Evolutionary conservation across 345 rosid genomes (phyloP), one percentile per base, ranked within the genome.

Genomic region (Citrus unshiu): DNA sequence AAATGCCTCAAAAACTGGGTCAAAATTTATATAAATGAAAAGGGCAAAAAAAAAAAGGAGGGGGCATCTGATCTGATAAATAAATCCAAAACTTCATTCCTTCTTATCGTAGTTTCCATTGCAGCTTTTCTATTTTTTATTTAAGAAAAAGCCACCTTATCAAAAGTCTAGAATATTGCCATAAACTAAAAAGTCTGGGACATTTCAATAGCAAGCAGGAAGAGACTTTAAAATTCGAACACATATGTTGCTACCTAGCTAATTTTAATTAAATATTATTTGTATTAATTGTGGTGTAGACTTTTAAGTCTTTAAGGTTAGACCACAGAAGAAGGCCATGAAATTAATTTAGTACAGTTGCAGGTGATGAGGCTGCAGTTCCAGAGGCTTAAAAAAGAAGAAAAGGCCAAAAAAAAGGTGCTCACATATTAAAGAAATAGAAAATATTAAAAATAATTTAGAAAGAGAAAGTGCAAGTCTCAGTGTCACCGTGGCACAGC

Each of bases 401-500:
- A 59, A 10, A 24, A 43, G 12, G 49, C 7, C 1, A 7, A 37
- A 37, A 3, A 10, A 43, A 43, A 46, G 13, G 4, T 13, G 5
- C 51, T 57, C 68, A 27, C 16, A 19, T 63, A 65, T 14, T n/a
- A 73, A 35, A 37, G 49, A 54, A 64, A 37, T 35, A 7, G 22
- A 5, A 70, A 27, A 66, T 5, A 25, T 24, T 69, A 25, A 10
- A 54, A 30, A 40, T 1, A 4, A 9, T 21, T 1, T 6, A n/a
- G 29, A 13, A 0, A 12, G 24, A 18, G 24, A 9, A 51, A 16
- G 12, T 22, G 5, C 0, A 2, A 10, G 43, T 51, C 19, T 30
- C 32, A 10, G 43, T 51, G 13, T 30, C 32, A 64, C 67, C 25
- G 66, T 37, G 39, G 9, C 84, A 68, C 84, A 68, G 63, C 80